Evolutionary conservation across 352 stramenopile genomes (phyloP), one percentile per base, ranked within the genome.

Genomic region (Hyaloperonospora brassicae): DNA sequence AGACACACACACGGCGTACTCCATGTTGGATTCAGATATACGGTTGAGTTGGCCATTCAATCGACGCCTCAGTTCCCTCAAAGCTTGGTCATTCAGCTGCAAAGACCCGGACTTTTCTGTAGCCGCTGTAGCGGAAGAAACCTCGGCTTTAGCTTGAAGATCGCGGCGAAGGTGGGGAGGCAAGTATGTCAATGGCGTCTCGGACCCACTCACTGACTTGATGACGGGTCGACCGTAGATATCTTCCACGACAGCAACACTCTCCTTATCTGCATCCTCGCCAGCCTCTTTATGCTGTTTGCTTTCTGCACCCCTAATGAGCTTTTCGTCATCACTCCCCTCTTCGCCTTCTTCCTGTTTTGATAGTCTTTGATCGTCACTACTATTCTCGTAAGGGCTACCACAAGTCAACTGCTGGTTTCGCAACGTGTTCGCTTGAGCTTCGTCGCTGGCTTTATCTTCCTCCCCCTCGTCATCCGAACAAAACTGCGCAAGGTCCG

Each of bases 11-110:
- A 22, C 11, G 35, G 66, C 73, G 48, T 62, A 84, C 70, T 97
- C 87, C 70, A 97, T 91, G 56, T 96, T 97, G 51, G 73, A 79
- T 68, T 96, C 89, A 13, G 87, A 92, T 45, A 97, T 87, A 39
- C 89, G 84, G 61, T 97, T 97, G 5, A 96, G 64, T 53, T 96
- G 85, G 22, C 89, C 89, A 57, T 96, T 95, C 30, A 97, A 64
- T 31, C 76, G 71, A 3, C 85, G 79, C 24, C 72, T 72, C 52
- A 93, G 57, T 49, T 90, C 79, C 0, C 82, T 73, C 42, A 90
- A 51, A 11, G 67, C 67, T 52, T 88, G 73, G 39, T 89, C 79
- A 45, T 91, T 77, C 79, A 89, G 87, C 21, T 79, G 70, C 27
- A 69, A 84, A 30, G 74, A 62, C 23, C 59, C 59, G 12, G 60